phyloP scores from a whole-genome alignment of 1,284 basidiomycete species.

The Wolfiporia cocos region DNA sequence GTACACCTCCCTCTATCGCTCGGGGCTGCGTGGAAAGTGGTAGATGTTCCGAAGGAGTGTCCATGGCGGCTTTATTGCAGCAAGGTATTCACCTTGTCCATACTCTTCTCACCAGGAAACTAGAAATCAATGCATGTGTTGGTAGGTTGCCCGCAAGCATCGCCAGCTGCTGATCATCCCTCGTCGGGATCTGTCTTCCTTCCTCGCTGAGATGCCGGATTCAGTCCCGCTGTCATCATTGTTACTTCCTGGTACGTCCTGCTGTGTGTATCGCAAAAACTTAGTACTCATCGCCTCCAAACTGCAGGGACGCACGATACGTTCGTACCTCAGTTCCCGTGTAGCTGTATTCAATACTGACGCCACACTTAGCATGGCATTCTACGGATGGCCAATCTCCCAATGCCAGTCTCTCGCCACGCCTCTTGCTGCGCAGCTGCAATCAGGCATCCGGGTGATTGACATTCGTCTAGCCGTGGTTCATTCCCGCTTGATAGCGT shows the following conservation, averaged over 20 bases:
- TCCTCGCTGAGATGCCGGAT: slow-evolving; percentile 66
- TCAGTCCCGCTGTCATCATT: slow-evolving; percentile 60
- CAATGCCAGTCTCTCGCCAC: slow-evolving; percentile 61
- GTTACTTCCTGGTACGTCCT: slow-evolving; percentile 61
- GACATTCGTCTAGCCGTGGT: slow-evolving; percentile 77
- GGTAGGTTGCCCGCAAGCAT: slow-evolving; percentile 25
- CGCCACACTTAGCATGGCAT: slow-evolving; percentile 51
- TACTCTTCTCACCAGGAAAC: not conserved
- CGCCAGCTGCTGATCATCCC: slow-evolving; percentile 49
- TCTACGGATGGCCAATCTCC: slow-evolving; percentile 75
- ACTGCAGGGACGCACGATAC: slow-evolving; percentile 64
- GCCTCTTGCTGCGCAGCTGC: slow-evolving; percentile 53
- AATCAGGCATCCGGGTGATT: slow-evolving; percentile 68
- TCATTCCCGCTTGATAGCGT: slow-evolving; percentile 60
- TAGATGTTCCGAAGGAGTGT: slow-evolving; percentile 35
- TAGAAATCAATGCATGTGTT: not conserved
- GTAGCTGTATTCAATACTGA: not conserved
- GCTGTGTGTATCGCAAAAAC: not conserved
- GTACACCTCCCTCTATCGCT: slow-evolving; percentile 13
- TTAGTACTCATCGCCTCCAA: not conserved
- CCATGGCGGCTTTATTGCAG: slow-evolving; percentile 54
- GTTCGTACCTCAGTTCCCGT: slow-evolving; percentile 29
- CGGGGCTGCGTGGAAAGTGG: slow-evolving; percentile 33
- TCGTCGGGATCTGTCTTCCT: slow-evolving; percentile 49
- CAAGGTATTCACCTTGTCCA: slow-evolving; percentile 39